Evolutionary conservation across 208 protist genomes (phyloP).

Genomic region (Cochliopodium minus): DNA sequence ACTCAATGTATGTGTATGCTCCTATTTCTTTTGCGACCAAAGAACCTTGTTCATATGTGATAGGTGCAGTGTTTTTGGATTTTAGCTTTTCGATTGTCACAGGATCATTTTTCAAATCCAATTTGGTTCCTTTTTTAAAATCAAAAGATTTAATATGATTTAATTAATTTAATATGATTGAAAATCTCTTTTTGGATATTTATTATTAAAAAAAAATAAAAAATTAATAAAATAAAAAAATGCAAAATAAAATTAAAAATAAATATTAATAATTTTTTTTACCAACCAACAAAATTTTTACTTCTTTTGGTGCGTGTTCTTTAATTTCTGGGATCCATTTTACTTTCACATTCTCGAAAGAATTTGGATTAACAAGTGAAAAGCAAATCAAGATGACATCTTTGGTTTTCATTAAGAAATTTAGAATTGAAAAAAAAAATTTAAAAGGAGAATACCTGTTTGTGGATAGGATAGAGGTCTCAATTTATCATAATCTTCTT

Average conservation of each 20-base stretch:
- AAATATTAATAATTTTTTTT: too few species aligned
- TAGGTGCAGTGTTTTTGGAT: neutral
- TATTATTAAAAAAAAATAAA: too few species aligned
- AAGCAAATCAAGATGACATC: conserved; percentile 6
- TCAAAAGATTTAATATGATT: too few species aligned
- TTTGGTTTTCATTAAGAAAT: too few species aligned
- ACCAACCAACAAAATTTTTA: neutral
- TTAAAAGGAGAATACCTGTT: too few species aligned
- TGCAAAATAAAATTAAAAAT: too few species aligned
- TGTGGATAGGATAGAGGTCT: too few species aligned
- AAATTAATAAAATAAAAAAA: too few species aligned
- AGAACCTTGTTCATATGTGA: neutral
- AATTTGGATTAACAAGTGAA: neutral
- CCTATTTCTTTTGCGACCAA: neutral
- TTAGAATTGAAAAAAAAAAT: too few species aligned
- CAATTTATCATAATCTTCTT: too few species aligned
- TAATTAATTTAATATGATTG: too few species aligned
- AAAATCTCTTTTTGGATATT: too few species aligned
- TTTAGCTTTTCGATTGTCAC: neutral
- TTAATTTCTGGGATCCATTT: conserved; percentile 5
- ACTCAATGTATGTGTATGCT: neutral
- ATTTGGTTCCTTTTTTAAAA: conserved; percentile 14
- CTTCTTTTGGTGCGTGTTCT: neutral
- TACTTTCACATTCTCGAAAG: neutral
- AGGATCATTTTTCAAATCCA: conserved; percentile 1